Base-by-base conservation (phyloP, 2,329 filamentous ascomycete genomes). In the Pestalotiopsis sp. region DNA sequence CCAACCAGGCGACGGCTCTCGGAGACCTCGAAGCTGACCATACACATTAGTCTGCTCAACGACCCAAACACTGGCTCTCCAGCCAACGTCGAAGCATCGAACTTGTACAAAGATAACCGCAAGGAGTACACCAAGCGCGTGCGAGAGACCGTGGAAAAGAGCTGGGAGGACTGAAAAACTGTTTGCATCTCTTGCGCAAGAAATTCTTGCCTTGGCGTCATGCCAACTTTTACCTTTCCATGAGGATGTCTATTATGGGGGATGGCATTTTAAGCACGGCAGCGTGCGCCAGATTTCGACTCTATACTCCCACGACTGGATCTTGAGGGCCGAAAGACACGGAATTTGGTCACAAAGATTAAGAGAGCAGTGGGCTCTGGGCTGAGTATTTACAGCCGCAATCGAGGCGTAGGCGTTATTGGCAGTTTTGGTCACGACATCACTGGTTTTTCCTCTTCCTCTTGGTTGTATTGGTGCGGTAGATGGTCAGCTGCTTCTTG, bases 41-140 rank as follows among this genome's bases (percentile, higher is more conserved):
- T 41, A 20, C 20, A 11, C 25, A 7, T 5, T 66, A 98, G 95
- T 89, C 83, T 99, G 59, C 87, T 99, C 14, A 98, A 99, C 81
- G 96, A 99, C 75, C 96, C 96, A 1, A 99, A 99, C 80, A 99
- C 96, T n/a, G 96, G 94, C 69, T 97, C 94, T 1, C 96, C 96
- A 0, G 96, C 96, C 68, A 99, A 99, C 76, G 96, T 98, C 75
- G 96, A 99, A 83, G 96, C 96, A 1, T 97, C 94, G 67, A 99
- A 98, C 79, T 86, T 98, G 9, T 99, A 98, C 87, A 98, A 98
- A 80, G 96, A 99, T 78, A 98, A 98, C 81, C 89, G 95, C 71
- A 94, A 95, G 80, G 96, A 99, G 78, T 99, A 99, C 78, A 93
- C 92, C 31, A 99, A 99, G 85, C 87, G 95, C 20, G 96, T 99